Base-by-base conservation (phyloP, 768 basidiomycete genomes). In the Psilocybe tampanensis region DNA sequence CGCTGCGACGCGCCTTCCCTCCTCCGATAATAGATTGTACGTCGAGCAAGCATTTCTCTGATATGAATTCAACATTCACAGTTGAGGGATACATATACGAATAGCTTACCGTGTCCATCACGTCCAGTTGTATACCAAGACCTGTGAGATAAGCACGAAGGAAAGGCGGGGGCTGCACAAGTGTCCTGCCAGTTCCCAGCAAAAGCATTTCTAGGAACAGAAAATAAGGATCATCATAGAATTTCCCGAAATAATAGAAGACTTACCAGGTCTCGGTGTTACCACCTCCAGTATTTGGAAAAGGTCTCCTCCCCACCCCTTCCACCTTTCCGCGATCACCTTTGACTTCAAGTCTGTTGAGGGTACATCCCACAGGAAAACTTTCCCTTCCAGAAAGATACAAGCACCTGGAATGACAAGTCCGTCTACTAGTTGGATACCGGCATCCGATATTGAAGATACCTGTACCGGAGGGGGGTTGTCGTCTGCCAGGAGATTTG, bases 31-130 rank as follows among this genome's bases (percentile, higher is more conserved):
- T 21, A 99, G 70, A 70, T 99, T 98, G 72, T 95, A 99, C 0
- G 96, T 98, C 23, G 95, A 89, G 64, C 93, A 95, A 17, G 95
- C 96, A 68, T 95, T 97, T 66, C 92, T 78, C 95, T 91, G 54
- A 18, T 13, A 23, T 23, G 33, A 33, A 15, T 47, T 51, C 49
- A 22, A 32, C 9, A 17, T 44, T 15, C 22, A 29, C 32, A 26
- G 49, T 29, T 29, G 29, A 29, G 9, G 9, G 29, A 29, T 57
- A 29, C 15, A 44, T n/a, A 13, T 12, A 47, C 21, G 47, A 22
- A 23, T 3, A 6, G 76, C 83, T 52, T 60, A 92, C 92, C 41
- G 92, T 91, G 69, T 92, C 90, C 85, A 95, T 93, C 18, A 93
- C 80, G 63, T 98, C 95, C 47, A 94, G 73, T 66, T 93, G 92